Percentiles rank a stretch among this genome's conserved stretches.
These are phyloP conservation scores for Suillus spraguei DNA, from an alignment of 768 basidiomycete genomes.

Conservation along the genomic window DNA sequence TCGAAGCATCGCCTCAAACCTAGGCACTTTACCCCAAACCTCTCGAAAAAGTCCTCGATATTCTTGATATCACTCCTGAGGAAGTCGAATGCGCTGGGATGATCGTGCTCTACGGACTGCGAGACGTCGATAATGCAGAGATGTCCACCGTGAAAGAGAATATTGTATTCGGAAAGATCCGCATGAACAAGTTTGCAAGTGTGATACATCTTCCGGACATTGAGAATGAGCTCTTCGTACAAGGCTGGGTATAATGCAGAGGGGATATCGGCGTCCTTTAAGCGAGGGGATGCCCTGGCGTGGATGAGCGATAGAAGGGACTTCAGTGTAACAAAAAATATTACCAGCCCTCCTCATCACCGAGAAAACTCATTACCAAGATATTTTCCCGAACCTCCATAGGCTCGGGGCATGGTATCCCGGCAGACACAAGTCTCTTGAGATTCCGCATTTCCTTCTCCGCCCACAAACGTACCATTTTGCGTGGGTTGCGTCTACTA, in stretches of 20 bases:
- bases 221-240: conserved; percentile 80
- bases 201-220: conserved; percentile 84
- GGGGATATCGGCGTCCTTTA: conserved; percentile 83
- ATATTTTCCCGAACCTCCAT: conserved; percentile 96
- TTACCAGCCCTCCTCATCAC: conserved; percentile 80
- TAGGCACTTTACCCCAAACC: conserved; percentile 72
- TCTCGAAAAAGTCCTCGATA: conserved; percentile 88
- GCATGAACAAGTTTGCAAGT: conserved; percentile 95
- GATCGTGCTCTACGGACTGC: conserved; percentile 98
- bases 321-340: conserved; percentile 27
- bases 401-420: conserved; percentile 85
- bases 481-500: conserved; percentile 88
- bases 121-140: conserved; percentile 97
- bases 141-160: conserved; percentile 81
- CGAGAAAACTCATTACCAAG: conserved; percentile 93
- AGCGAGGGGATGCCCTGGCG: conserved; percentile 83
- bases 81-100: conserved; percentile 96
- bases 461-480: conserved; percentile 99
- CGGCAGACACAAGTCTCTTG: conserved; percentile 79
- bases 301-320: conserved; percentile 4
- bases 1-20: conserved; percentile 86
- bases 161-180: conserved; percentile 98
- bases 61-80: conserved; percentile 91
- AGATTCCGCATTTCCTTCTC: conserved; percentile 99
- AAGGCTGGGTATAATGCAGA: conserved; percentile 53